These are phyloP conservation scores for Austroboletus eburneus DNA, from an alignment of 768 basidiomycete genomes.

Conservation along the genomic window DNA sequence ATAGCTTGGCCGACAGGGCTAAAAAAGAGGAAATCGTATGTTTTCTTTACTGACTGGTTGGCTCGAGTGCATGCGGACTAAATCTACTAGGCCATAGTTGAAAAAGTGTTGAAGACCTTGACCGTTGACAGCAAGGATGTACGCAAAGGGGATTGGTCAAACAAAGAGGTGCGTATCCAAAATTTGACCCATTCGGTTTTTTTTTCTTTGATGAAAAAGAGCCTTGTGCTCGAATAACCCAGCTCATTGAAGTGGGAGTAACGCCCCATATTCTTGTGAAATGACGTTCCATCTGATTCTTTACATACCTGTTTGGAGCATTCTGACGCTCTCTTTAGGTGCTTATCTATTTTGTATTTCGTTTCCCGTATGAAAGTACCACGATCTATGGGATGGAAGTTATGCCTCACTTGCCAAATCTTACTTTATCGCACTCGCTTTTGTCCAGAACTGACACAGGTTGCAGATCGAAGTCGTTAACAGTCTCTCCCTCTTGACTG, in stretches of 20 bases:
- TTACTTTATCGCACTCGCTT: not conserved
- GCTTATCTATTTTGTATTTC: slow-evolving; percentile 5
- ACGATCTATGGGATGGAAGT: slow-evolving; percentile 79
- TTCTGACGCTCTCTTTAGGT: slow-evolving; percentile 20
- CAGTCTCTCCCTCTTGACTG: slow-evolving; percentile 83
- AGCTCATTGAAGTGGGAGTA: slow-evolving; percentile 96
- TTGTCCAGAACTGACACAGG: slow-evolving; percentile 12
- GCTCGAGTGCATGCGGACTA: slow-evolving; percentile 12
- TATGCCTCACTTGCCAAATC: slow-evolving; percentile 67
- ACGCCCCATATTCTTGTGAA: slow-evolving; percentile 78
- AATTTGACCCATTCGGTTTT: slow-evolving; percentile 2
- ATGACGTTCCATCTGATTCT: slow-evolving; percentile 46
- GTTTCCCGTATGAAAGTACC: slow-evolving; percentile 50
- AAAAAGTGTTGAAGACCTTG: slow-evolving; percentile 79
- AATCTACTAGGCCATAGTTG: slow-evolving; percentile 62
- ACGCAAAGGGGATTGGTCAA: slow-evolving; percentile 90
- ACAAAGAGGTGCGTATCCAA: slow-evolving; percentile 79
- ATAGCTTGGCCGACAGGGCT: slow-evolving; percentile 86
- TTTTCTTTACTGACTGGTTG: slow-evolving; percentile 4
- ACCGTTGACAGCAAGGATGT: slow-evolving; percentile 83
- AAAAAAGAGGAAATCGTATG: slow-evolving; percentile 93
- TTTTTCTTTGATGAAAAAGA: slow-evolving; percentile 66
- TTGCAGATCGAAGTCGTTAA: slow-evolving; percentile 86
- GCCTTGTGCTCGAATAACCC: slow-evolving; percentile 83
- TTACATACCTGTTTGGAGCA: not conserved